Base-by-base conservation (phyloP, 2,329 filamentous ascomycete species). In the Apiospora sp. region DNA sequence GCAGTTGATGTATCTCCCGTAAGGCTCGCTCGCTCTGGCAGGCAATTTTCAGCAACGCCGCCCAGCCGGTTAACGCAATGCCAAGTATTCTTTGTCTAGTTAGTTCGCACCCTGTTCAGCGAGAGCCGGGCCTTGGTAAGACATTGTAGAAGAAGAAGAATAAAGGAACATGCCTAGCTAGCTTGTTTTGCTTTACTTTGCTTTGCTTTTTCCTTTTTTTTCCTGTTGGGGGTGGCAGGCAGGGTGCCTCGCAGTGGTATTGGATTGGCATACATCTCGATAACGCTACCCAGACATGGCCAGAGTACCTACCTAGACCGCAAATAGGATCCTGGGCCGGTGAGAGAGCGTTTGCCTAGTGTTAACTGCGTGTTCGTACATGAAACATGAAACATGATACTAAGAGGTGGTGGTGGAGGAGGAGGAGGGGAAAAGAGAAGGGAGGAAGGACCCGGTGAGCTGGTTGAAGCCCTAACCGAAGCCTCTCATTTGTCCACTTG, bases 381-480 rank as follows among this genome's bases (percentile, higher is more conserved):
- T 64, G 58, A 64, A 64, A 64, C 34, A 24, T 64, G 58, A 64
- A 64, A 64, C 58, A 41, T n/a, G 58, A 24, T 19, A 41, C 58
- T 41, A 41, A 30, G 41, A 64, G 8, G 30, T 16, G 54, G 54
- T 3, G 27, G 51, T 4, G 5, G 37, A 37, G 37, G 19, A 58
- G 14, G 19, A n/a, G 48, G n/a, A 24, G 43, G 14, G 6, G 43
- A n/a, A n/a, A n/a, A 51, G 12, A n/a, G 2, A 51, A 12, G 58
- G 49, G 49, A 51, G 49, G 49, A 2, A 51, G 22, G 58, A 41
- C n/a, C 58, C 58, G 58, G 58, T 64, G 22, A 64, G 58, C 34
- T 64, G 58, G 58, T 41, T n/a, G 58, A 37, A 37, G 54, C 34
- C 58, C 58, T 64, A 41, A 64, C 34, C 34, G 54, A 37, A 41